These are phyloP conservation scores for Venturia pyrina DNA, from an alignment of 2,329 filamentous ascomycete species.

Conservation along the genomic window DNA sequence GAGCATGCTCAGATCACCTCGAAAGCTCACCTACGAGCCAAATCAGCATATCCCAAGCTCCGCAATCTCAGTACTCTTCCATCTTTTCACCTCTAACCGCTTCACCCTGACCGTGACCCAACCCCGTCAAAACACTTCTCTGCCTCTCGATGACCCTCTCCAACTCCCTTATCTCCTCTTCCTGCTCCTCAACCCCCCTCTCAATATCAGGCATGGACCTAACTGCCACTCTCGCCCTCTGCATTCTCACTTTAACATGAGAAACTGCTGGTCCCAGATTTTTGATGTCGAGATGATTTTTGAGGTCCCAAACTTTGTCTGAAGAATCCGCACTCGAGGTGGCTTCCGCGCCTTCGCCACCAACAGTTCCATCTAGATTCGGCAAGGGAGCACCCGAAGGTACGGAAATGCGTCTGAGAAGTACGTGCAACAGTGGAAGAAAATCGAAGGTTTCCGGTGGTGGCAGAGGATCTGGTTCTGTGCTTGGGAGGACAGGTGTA, in stretches of 20 bases:
- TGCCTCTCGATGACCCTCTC: conserved; percentile 55
- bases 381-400: conserved; percentile 29
- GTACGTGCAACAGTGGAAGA: conserved; percentile 67
- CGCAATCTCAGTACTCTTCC: background rate
- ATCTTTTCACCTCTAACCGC: background rate
- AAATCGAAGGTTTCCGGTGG: conserved; percentile 78
- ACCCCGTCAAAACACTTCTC: conserved; percentile 29
- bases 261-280: conserved; percentile 72
- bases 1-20: background rate
- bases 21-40: background rate
- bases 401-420: conserved; percentile 63
- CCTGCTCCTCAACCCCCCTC: conserved; percentile 56
- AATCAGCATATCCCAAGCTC: background rate
- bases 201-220: conserved; percentile 60
- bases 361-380: conserved; percentile 18
- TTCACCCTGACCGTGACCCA: conserved; percentile 16
- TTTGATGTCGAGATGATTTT: conserved; percentile 49
- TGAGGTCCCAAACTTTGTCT: background rate
- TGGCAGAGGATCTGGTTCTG: conserved; percentile 42
- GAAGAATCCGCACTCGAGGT: conserved; percentile 16
- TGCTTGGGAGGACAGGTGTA: conserved; percentile 29
- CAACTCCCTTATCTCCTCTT: conserved; percentile 57
- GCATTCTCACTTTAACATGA: conserved; percentile 71
- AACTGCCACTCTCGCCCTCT: conserved; percentile 61
- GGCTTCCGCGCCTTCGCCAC: conserved; percentile 18